Percentiles rank a stretch among this genome's conserved stretches.
These are phyloP conservation scores for Cerioporus squamosus DNA, from an alignment of 1,284 basidiomycete genomes.

Conservation along the genomic window DNA sequence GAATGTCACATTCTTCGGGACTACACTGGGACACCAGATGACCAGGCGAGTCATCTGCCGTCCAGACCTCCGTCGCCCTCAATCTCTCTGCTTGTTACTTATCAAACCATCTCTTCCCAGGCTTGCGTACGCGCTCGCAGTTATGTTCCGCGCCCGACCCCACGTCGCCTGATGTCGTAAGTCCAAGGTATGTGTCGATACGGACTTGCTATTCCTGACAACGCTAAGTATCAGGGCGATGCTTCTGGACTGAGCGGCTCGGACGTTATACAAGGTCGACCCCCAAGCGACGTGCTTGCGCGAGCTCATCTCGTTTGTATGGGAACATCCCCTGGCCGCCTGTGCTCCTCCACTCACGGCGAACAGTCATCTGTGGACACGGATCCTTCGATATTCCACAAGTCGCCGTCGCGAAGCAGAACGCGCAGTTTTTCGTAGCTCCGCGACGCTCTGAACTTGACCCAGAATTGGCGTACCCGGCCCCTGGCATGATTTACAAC, in stretches of 20 bases:
- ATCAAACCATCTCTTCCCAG: constrained; percentile 10
- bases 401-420: not conserved
- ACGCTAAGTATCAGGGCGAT: not conserved
- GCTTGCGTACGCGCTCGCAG: not conserved
- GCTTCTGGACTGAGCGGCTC: constrained; percentile 6
- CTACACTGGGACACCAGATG: not conserved
- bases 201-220: constrained; percentile 2
- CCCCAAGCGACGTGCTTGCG: not conserved
- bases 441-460: not conserved
- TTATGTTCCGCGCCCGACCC: not conserved
- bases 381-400: not conserved
- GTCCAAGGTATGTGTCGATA: not conserved
- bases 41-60: not conserved
- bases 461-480: not conserved
- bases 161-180: not conserved
- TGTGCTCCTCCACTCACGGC: not conserved
- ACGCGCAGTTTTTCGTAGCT: not conserved
- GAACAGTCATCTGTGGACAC: not conserved
- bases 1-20: not conserved
- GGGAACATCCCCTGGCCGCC: not conserved
- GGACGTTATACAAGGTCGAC: constrained; percentile 2
- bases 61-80: not conserved
- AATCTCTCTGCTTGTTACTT: not conserved
- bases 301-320: not conserved
- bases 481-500: not conserved